phyloP scores from a whole-genome alignment of 495 filamentous ascomycete species.

The Penicillium canariense region DNA sequence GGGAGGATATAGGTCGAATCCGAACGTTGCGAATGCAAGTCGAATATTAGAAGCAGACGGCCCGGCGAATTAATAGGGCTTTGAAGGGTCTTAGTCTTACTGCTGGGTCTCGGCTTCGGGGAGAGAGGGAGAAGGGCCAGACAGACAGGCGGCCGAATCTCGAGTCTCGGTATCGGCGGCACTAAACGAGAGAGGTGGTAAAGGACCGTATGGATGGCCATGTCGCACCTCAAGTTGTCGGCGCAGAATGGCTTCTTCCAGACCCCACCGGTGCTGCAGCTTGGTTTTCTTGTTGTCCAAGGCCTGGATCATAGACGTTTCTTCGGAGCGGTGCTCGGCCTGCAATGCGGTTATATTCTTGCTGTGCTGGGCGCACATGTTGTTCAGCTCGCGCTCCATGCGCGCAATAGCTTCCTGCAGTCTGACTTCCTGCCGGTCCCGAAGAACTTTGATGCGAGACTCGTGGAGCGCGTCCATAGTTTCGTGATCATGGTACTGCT shows the following conservation, averaged over 20 bases:
- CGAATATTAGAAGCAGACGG: slow-evolving; percentile 6
- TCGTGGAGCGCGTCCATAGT: slow-evolving; percentile 69
- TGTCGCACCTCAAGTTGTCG: slow-evolving; percentile 54
- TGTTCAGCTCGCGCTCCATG: slow-evolving; percentile 62
- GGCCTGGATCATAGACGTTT: slow-evolving; percentile 42
- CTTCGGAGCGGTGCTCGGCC: slow-evolving; percentile 49
- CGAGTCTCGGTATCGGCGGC: slow-evolving; percentile 22
- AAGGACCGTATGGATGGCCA: slow-evolving; percentile 47
- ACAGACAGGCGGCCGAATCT: slow-evolving; percentile 24
- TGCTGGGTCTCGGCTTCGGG: background rate
- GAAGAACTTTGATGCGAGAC: slow-evolving; percentile 73
- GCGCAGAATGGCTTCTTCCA: slow-evolving; percentile 63
- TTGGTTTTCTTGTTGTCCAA: slow-evolving; percentile 51
- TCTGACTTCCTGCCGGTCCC: slow-evolving; percentile 70
- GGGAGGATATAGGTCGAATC: background rate
- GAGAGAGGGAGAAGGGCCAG: slow-evolving; percentile 2
- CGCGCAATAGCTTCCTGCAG: slow-evolving; percentile 63
- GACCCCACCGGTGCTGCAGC: slow-evolving; percentile 56
- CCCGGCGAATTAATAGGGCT: background rate
- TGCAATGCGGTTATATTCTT: slow-evolving; percentile 57
- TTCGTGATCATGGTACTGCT: slow-evolving; percentile 67
- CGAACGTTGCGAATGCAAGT: slow-evolving; percentile 2
- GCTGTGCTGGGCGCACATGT: slow-evolving; percentile 49
- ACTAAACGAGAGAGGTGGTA: slow-evolving; percentile 43
- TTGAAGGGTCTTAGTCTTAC: background rate